phyloP scores from a whole-genome alignment of 306 rosid species.

The Corylus americana region DNA sequence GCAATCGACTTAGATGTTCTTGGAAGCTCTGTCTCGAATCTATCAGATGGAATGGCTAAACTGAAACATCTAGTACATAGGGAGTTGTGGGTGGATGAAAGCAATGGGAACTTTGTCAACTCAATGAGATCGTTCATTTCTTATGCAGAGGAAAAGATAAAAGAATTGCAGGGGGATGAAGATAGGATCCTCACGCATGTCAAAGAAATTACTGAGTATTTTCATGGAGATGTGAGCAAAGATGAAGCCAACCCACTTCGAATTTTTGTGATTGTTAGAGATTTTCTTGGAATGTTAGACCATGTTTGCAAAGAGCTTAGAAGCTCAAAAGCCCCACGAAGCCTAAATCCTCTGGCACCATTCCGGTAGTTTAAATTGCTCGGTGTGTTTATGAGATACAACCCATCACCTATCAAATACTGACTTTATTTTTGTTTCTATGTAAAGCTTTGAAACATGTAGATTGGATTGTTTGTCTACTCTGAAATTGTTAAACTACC shows the following conservation, averaged over 20 bases:
- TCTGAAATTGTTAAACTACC: background rate
- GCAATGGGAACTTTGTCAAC: conserved; percentile 38
- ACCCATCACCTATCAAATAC: background rate
- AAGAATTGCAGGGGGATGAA: conserved; percentile 68
- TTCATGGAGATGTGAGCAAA: conserved; percentile 85
- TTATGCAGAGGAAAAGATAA: conserved; percentile 54
- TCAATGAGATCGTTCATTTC: conserved; percentile 49
- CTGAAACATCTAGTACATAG: conserved; percentile 41
- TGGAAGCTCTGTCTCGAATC: conserved; percentile 63
- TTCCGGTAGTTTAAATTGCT: conserved; percentile 38
- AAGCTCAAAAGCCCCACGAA: conserved; percentile 48
- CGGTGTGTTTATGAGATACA: conserved; percentile 18
- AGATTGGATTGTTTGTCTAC: background rate
- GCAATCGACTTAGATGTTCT: conserved; percentile 82
- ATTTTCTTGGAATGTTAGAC: conserved; percentile 86
- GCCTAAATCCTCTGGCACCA: conserved; percentile 75
- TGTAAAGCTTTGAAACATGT: conserved; percentile 6
- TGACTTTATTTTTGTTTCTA: background rate
- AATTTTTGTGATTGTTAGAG: conserved; percentile 93
- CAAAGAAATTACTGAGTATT: conserved; percentile 82
- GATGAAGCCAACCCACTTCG: conserved; percentile 79
- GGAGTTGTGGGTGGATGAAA: conserved; percentile 45
- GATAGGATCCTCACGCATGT: conserved; percentile 61
- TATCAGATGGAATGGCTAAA: conserved; percentile 58
- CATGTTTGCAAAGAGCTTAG: conserved; percentile 91